A percentile compares a stretch with the other conserved stretches of the same genome.
phyloP scores from a whole-genome alignment of 768 basidiomycete genomes.

The Crucibulum laeve region DNA sequence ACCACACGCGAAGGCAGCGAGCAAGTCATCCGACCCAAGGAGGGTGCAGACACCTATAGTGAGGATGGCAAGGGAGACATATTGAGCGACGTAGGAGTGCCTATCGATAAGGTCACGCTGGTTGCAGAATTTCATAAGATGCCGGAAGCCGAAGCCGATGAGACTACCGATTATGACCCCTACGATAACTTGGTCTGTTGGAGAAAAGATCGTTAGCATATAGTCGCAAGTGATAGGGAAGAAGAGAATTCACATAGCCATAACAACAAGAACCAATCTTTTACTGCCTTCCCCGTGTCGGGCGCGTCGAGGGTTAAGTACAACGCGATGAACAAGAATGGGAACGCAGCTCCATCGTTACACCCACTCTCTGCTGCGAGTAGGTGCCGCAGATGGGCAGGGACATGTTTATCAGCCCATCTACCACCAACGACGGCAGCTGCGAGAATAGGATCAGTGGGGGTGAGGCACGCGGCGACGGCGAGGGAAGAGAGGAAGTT shows the following conservation, averaged over 20 bases:
- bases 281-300: conserved; percentile 57
- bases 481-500: conserved; percentile 87
- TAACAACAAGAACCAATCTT: conserved; percentile 83
- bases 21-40: conserved; percentile 88
- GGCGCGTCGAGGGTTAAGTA: conserved; percentile 74
- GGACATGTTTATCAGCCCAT: conserved; percentile 97
- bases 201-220: conserved; percentile 9
- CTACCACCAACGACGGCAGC: conserved; percentile 92
- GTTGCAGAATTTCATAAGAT: conserved; percentile 93
- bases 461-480: conserved; percentile 89
- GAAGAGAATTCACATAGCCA: conserved; percentile 69
- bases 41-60: conserved; percentile 82
- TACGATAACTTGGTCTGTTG: conserved; percentile 70
- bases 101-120: conserved; percentile 84
- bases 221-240: too few species aligned
- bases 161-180: conserved; percentile 71
- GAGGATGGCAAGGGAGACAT: conserved; percentile 77
- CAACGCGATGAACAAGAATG: conserved; percentile 86
- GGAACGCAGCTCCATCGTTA: conserved; percentile 97
- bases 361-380: conserved; percentile 81
- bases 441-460: conserved; percentile 92
- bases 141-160: conserved; percentile 75
- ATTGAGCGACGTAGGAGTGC: conserved; percentile 93
- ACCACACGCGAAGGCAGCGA: conserved; percentile 93
- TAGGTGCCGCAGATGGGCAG: conserved; percentile 67